A percentile compares a stretch with the other conserved stretches of the same genome.
Conservation (phyloP, 306 rosid species). For the Clitoria ternatea region DNA sequence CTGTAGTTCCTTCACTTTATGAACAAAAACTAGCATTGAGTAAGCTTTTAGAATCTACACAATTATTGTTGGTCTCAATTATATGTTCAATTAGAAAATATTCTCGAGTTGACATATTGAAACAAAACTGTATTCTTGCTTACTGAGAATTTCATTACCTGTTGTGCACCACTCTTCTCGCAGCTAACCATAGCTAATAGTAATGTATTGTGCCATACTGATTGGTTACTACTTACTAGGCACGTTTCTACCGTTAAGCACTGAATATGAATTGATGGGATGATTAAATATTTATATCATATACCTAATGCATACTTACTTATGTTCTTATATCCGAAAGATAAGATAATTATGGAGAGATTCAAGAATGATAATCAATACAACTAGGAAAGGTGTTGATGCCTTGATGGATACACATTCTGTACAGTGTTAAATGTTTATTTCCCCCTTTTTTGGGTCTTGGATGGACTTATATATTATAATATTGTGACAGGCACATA, state of each 20-base stretch:
- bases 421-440: background rate
- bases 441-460: background rate
- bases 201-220: background rate
- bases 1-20: background rate
- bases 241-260: background rate
- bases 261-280: background rate
- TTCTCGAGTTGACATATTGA: background rate
- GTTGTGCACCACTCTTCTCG: background rate
- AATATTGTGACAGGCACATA: slow-evolving; percentile 51
- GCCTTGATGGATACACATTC: background rate
- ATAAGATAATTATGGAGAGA: background rate
- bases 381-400: background rate
- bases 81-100: background rate
- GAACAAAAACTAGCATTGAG: background rate
- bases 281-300: slow-evolving; percentile 1
- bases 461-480: slow-evolving; percentile 15
- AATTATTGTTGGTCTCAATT: background rate
- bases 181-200: background rate
- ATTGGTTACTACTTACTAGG: background rate
- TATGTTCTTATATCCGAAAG: slow-evolving; percentile 14
- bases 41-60: background rate
- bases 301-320: background rate
- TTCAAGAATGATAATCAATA: slow-evolving; percentile 18
- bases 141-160: slow-evolving; percentile 2
- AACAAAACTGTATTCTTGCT: slow-evolving; percentile 6